Conservation (phyloP, 1,284 basidiomycete genomes). For the Microstroma glucosiphilum region DNA sequence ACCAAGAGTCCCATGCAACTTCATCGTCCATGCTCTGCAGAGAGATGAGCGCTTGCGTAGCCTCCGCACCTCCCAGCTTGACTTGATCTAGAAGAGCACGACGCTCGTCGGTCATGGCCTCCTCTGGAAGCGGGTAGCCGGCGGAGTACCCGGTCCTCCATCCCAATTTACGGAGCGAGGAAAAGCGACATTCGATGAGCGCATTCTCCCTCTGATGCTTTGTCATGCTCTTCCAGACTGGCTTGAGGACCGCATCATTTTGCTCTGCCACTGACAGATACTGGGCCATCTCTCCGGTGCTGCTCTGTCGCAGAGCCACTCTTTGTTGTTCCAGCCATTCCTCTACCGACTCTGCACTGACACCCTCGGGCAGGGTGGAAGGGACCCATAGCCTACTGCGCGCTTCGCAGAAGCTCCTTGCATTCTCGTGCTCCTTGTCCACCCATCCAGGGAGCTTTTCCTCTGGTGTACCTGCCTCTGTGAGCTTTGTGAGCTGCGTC, state of each 20-base stretch:
- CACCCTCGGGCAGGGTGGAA: background rate
- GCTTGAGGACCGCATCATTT: conserved; percentile 24
- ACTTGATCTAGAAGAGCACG: conserved; percentile 14
- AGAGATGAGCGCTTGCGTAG: conserved; percentile 19
- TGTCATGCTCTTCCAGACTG: conserved; percentile 23
- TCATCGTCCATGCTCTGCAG: conserved; percentile 26
- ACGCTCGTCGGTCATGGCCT: background rate
- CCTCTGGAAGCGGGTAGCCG: conserved; percentile 31
- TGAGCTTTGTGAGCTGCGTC: background rate
- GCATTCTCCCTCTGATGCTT: conserved; percentile 13
- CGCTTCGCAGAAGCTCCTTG: background rate
- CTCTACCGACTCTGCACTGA: background rate
- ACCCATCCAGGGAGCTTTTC: background rate
- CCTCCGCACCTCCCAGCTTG: conserved; percentile 10
- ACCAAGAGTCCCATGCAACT: conserved; percentile 40
- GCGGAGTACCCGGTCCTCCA: conserved; percentile 47
- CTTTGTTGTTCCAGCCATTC: background rate
- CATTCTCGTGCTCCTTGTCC: background rate
- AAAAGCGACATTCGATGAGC: conserved; percentile 10
- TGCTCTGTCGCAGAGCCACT: background rate
- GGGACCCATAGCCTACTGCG: background rate
- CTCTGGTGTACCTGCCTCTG: background rate
- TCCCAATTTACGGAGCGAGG: conserved; percentile 36
- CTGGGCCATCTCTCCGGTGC: background rate
- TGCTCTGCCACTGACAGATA: background rate